A percentile compares a stretch with the other conserved stretches of the same genome.
phyloP scores from a whole-genome alignment of 2,329 filamentous ascomycete species.

The Venturia aucupariae region DNA sequence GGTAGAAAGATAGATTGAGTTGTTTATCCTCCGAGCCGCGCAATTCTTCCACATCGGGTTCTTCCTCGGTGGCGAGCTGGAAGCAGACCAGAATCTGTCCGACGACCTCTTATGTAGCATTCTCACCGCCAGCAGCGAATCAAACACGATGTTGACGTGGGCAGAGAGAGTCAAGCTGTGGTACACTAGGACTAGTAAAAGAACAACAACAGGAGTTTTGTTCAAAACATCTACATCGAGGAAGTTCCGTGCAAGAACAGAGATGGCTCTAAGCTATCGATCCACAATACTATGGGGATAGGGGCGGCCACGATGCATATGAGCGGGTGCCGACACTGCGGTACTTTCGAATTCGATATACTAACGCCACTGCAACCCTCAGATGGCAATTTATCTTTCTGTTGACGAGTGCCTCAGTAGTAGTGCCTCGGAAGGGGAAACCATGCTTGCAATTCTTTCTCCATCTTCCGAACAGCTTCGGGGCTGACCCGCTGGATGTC shows the following conservation, averaged over 20 bases:
- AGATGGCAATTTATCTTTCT: too few relatives aligned
- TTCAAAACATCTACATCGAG: background rate
- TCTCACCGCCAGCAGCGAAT: background rate
- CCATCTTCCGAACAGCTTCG: background rate
- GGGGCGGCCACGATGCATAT: conserved; percentile 3
- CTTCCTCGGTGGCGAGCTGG: background rate
- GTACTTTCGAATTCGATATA: too few relatives aligned
- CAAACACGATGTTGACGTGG: background rate
- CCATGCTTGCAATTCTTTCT: background rate
- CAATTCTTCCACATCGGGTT: background rate
- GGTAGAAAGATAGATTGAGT: background rate
- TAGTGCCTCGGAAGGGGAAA: background rate
- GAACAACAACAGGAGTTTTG: background rate
- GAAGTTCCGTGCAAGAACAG: background rate
- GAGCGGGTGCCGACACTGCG: background rate
- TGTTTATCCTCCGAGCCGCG: background rate
- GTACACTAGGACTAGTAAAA: background rate
- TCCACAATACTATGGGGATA: background rate
- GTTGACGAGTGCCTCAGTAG: too few relatives aligned
- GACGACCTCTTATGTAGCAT: background rate
- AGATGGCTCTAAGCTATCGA: background rate
- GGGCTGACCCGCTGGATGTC: background rate
- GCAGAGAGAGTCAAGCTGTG: background rate
- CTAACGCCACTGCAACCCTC: too few relatives aligned
- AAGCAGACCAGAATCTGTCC: background rate